A percentile compares a stretch with the other conserved stretches of the same genome.
phyloP scores from a whole-genome alignment of 2,329 filamentous ascomycete genomes.

The Leptographium lundbergii region DNA sequence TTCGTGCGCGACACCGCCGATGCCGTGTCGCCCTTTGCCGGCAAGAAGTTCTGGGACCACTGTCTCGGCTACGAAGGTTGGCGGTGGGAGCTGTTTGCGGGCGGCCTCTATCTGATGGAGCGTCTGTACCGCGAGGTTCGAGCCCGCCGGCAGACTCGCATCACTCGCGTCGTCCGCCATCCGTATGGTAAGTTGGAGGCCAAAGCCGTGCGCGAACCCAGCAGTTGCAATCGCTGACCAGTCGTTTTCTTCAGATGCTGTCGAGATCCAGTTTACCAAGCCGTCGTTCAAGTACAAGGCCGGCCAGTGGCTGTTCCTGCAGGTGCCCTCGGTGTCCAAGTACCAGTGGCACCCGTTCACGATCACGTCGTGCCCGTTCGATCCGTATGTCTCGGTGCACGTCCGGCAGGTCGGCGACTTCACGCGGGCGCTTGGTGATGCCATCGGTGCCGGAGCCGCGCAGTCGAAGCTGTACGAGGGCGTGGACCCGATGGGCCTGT shows the following conservation, averaged over 20 bases:
- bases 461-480: constrained; percentile 85
- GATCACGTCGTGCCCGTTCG: constrained; percentile 94
- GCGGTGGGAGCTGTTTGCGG: constrained; percentile 88
- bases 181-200: constrained; percentile 59
- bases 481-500: constrained; percentile 90
- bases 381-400: constrained; percentile 88
- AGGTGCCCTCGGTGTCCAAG: constrained; percentile 75
- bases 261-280: constrained; percentile 95
- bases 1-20: constrained; percentile 76
- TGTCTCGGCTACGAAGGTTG: constrained; percentile 93
- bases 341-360: constrained; percentile 99
- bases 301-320: constrained; percentile 95
- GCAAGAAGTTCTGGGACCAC: constrained; percentile 72
- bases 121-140: constrained; percentile 86
- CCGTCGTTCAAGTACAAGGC: constrained; percentile 97
- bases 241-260: constrained; percentile 49
- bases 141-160: constrained; percentile 70
- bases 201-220: no score
- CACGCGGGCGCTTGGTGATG: constrained; percentile 83
- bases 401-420: constrained; percentile 96
- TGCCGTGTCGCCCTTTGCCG: constrained; percentile 73
- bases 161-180: constrained; percentile 88
- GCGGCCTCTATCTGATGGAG: constrained; percentile 74
- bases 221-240: background rate
- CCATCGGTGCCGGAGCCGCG: constrained; percentile 78